Evolutionary conservation across 305 asterid genomes (phyloP).

Genomic region (Rubia peregrina): DNA sequence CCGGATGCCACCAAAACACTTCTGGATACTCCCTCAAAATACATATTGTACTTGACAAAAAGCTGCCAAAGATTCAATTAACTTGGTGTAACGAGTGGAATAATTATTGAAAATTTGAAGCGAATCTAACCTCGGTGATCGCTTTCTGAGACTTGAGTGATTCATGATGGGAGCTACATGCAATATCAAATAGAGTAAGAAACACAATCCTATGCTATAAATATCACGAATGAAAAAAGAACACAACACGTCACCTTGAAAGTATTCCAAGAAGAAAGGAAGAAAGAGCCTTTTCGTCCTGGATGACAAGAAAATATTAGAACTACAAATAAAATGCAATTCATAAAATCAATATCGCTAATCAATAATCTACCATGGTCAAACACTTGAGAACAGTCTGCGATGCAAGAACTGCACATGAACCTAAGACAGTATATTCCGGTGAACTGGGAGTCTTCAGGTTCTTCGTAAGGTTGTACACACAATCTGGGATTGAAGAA

Average conservation of each 20-base stretch:
- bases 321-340: slow-evolving; percentile 27
- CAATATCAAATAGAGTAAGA: slow-evolving; percentile 24
- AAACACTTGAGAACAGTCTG: slow-evolving; percentile 88
- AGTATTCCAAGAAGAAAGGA: slow-evolving; percentile 93
- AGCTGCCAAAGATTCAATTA: slow-evolving; percentile 45
- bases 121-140: slow-evolving; percentile 77
- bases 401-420: slow-evolving; percentile 90
- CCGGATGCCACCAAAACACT: slow-evolving; percentile 45
- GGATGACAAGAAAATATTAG: slow-evolving; percentile 31
- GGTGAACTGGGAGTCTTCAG: slow-evolving; percentile 62
- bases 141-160: slow-evolving; percentile 97
- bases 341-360: slow-evolving; percentile 14
- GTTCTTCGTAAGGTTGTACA: slow-evolving; percentile 61
- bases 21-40: slow-evolving; percentile 84
- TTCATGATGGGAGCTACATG: slow-evolving; percentile 89
- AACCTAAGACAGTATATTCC: slow-evolving; percentile 93
- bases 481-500: slow-evolving; percentile 76
- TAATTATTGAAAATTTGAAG: slow-evolving; percentile 8
- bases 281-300: slow-evolving; percentile 87
- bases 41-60: slow-evolving; percentile 88
- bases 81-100: background rate
- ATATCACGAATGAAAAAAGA: slow-evolving; percentile 13
- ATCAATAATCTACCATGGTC: slow-evolving; percentile 55
- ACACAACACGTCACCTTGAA: slow-evolving; percentile 47
- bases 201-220: slow-evolving; percentile 13